phyloP scores from a whole-genome alignment of 2,329 filamentous ascomycete genomes.

The Aureobasidium melanogenum region DNA sequence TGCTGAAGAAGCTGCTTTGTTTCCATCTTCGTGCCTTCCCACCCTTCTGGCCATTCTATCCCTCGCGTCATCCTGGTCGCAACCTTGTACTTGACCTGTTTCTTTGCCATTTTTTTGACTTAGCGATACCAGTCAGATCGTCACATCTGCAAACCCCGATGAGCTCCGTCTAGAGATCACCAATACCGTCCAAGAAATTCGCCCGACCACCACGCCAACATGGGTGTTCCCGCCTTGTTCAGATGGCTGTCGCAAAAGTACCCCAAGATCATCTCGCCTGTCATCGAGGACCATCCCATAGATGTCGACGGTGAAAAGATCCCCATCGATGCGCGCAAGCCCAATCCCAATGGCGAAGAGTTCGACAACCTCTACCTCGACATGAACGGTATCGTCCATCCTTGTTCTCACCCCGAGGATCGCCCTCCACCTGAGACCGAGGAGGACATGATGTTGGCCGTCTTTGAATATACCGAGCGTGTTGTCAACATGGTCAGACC shows the following conservation, averaged over 20 bases:
- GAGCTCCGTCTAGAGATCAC: not conserved
- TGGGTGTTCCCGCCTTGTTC: conserved; percentile 94
- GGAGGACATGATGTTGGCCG: conserved; percentile 98
- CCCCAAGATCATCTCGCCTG: conserved; percentile 89
- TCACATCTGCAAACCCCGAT: not conserved
- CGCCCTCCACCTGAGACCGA: conserved; percentile 83
- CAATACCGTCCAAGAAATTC: not conserved
- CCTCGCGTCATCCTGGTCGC: not conserved
- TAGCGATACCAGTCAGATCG: not conserved
- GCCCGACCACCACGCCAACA: conserved; percentile 32
- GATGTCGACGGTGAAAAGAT: conserved; percentile 76
- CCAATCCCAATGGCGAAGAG: conserved; percentile 96
- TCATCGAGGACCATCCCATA: conserved; percentile 75
- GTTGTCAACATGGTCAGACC: conserved; percentile 98
- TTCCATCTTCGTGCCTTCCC: not conserved
- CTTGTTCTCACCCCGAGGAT: conserved; percentile 95
- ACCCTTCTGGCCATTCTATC: not conserved
- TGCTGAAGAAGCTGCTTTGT: not conserved
- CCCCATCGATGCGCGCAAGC: conserved; percentile 72
- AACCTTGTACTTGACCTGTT: not conserved
- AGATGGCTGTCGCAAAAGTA: conserved; percentile 96
- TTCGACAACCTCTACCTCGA: conserved; percentile 97
- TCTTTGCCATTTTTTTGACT: not conserved
- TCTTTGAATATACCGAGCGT: conserved; percentile 97
- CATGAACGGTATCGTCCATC: conserved; percentile 99